Conservation (phyloP, 805 yeast genomes). For the Metschnikowia borealis region DNA sequence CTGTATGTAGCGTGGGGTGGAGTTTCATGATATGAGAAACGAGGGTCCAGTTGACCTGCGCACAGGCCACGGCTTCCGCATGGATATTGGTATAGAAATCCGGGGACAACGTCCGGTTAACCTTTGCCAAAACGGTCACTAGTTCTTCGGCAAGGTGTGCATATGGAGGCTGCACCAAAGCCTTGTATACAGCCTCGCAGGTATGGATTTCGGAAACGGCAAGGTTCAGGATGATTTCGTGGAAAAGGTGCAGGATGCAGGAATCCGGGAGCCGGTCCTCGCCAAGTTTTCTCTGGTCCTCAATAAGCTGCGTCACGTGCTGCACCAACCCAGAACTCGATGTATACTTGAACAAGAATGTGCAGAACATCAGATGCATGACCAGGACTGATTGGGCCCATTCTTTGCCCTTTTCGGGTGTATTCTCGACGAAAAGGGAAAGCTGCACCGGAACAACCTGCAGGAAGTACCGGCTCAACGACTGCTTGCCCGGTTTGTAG, state of each 20-base stretch:
- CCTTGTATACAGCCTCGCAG: conserved; percentile 48
- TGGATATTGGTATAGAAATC: conserved; percentile 45
- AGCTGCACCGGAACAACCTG: conserved; percentile 21
- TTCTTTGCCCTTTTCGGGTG: background rate
- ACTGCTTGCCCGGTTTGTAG: conserved; percentile 29
- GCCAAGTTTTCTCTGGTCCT: background rate
- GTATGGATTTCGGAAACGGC: conserved; percentile 31
- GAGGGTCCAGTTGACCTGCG: conserved; percentile 40
- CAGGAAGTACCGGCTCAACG: conserved; percentile 23
- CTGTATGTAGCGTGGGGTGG: conserved; percentile 56
- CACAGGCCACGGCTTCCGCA: conserved; percentile 22
- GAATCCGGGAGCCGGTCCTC: conserved; percentile 1
- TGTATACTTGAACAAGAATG: conserved; percentile 6
- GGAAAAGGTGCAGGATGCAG: conserved; percentile 20
- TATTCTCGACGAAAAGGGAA: conserved; percentile 2
- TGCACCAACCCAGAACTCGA: background rate
- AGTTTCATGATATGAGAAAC: conserved; percentile 46
- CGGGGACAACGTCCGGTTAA: conserved; percentile 52
- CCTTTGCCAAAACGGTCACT: conserved; percentile 43
- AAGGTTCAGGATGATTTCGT: conserved; percentile 25
- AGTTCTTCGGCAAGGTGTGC: conserved; percentile 40
- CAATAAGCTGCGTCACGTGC: background rate
- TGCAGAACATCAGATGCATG: conserved; percentile 6
- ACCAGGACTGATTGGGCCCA: conserved; percentile 1
- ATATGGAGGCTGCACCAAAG: conserved; percentile 33